A percentile compares a stretch with the other conserved stretches of the same genome.
Evolutionary conservation across 108 stramenopile genomes (phyloP).

Genomic region (Skeletonema grethae): DNA sequence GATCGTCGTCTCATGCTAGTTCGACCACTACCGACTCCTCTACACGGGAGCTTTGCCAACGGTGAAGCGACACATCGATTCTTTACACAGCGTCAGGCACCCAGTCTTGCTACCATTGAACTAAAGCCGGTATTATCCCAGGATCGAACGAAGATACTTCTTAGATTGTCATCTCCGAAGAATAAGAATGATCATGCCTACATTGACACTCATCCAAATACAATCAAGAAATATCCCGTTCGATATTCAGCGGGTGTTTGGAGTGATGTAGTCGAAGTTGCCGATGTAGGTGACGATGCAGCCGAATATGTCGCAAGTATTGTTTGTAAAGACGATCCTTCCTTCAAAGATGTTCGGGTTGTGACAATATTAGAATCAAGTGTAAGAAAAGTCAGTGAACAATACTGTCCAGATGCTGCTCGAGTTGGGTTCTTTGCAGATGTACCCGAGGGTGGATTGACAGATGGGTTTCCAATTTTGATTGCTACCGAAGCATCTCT

Average conservation of each 20-base stretch:
- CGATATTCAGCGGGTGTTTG: conserved; percentile 63
- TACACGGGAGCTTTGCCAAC: conserved; percentile 42
- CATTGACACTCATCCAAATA: conserved; percentile 22
- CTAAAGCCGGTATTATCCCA: not conserved
- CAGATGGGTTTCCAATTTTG: conserved; percentile 86
- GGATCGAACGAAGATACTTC: conserved; percentile 1
- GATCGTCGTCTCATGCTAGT: conserved; percentile 85
- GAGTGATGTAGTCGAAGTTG: conserved; percentile 64
- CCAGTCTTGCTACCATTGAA: conserved; percentile 63
- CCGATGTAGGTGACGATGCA: conserved; percentile 80
- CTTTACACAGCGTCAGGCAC: conserved; percentile 77
- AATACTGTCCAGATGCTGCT: conserved; percentile 60
- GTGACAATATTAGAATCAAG: conserved; percentile 38
- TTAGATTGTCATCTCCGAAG: conserved; percentile 9
- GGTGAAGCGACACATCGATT: conserved; percentile 68
- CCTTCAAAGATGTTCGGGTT: conserved; percentile 57
- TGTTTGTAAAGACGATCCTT: conserved; percentile 28
- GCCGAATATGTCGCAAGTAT: conserved; percentile 65
- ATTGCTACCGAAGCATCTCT: conserved; percentile 74
- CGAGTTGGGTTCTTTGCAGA: conserved; percentile 37
- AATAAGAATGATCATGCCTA: not conserved
- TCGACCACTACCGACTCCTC: conserved; percentile 51
- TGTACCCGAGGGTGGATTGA: conserved; percentile 59
- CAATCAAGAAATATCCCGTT: conserved; percentile 3
- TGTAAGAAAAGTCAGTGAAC: conserved; percentile 33